These are phyloP conservation scores for Tolypocladium endophyticum DNA, from an alignment of 2,329 filamentous ascomycete species.

Conservation along the genomic window DNA sequence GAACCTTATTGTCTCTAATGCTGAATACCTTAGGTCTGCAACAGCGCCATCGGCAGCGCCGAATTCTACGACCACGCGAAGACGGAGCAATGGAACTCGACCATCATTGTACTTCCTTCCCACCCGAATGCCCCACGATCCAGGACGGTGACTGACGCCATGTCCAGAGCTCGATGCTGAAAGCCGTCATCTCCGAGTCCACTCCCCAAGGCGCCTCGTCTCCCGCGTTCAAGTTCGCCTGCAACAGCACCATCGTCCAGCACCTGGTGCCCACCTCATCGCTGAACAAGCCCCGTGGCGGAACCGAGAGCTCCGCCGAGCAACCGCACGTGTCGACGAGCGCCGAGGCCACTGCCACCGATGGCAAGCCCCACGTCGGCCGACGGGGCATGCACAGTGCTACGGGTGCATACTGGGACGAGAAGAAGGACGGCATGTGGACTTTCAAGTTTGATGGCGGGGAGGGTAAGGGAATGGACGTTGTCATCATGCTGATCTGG, in stretches of 20 bases:
- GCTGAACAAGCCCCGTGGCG: conserved; percentile 47
- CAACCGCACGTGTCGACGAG: conserved; percentile 46
- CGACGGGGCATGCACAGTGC: conserved; percentile 85
- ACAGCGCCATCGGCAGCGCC: conserved; percentile 60
- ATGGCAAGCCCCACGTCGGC: conserved; percentile 63
- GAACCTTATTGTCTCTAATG: background rate
- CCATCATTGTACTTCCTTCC: conserved; percentile 66
- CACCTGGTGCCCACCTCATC: conserved; percentile 64
- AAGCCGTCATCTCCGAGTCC: conserved; percentile 66
- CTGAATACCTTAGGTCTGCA: conserved; percentile 70
- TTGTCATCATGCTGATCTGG: conserved; percentile 69
- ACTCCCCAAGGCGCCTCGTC: conserved; percentile 44
- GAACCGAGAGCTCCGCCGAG: conserved; percentile 35
- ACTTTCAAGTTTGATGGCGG: conserved; percentile 73
- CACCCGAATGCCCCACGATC: background rate
- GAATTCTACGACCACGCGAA: conserved; percentile 80
- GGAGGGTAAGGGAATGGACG: conserved; percentile 56
- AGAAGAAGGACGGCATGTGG: conserved; percentile 85
- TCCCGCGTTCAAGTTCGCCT: conserved; percentile 80
- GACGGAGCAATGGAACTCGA: conserved; percentile 81
- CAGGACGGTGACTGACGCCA: conserved; percentile 5
- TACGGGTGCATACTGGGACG: conserved; percentile 80
- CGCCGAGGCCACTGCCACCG: conserved; percentile 43
- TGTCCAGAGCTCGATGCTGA: conserved; percentile 61
- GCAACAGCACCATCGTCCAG: conserved; percentile 98